These are phyloP conservation scores for Alternaria atra DNA, from an alignment of 2,329 filamentous ascomycete species.

Conservation along the genomic window DNA sequence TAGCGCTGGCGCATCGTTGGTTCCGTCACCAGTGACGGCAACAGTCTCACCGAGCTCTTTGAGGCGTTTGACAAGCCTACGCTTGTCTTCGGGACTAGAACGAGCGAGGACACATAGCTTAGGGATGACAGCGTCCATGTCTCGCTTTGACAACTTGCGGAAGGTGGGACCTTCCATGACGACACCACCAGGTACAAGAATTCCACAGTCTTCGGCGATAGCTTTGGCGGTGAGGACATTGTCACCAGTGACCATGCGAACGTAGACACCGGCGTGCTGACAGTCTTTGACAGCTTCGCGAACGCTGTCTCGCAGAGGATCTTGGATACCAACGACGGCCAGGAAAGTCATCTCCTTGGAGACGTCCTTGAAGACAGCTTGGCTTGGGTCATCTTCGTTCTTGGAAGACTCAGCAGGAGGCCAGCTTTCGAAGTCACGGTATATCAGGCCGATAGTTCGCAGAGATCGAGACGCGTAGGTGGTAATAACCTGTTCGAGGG, in stretches of 20 bases:
- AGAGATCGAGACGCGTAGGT: constrained; percentile 82
- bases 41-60: constrained; percentile 77
- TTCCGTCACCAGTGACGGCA: constrained; percentile 83
- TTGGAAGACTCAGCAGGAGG: constrained; percentile 70
- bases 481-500: constrained; percentile 73
- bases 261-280: constrained; percentile 78
- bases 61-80: constrained; percentile 69
- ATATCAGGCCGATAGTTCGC: constrained; percentile 84
- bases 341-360: constrained; percentile 78
- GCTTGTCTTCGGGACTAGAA: constrained; percentile 75
- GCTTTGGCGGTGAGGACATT: constrained; percentile 81
- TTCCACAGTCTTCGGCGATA: constrained; percentile 81
- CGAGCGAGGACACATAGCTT: constrained; percentile 73
- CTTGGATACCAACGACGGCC: constrained; percentile 80
- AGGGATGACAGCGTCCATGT: constrained; percentile 66
- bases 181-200: constrained; percentile 73
- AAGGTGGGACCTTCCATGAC: constrained; percentile 83
- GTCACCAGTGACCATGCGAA: constrained; percentile 87
- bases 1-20: constrained; percentile 82
- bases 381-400: constrained; percentile 67
- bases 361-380: constrained; percentile 72
- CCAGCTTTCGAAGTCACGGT: constrained; percentile 84
- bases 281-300: constrained; percentile 75
- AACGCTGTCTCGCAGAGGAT: constrained; percentile 80
- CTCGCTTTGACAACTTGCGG: constrained; percentile 71